Evolutionary conservation across 768 basidiomycete genomes (phyloP).

Genomic region (Lactifluus echinatus): DNA sequence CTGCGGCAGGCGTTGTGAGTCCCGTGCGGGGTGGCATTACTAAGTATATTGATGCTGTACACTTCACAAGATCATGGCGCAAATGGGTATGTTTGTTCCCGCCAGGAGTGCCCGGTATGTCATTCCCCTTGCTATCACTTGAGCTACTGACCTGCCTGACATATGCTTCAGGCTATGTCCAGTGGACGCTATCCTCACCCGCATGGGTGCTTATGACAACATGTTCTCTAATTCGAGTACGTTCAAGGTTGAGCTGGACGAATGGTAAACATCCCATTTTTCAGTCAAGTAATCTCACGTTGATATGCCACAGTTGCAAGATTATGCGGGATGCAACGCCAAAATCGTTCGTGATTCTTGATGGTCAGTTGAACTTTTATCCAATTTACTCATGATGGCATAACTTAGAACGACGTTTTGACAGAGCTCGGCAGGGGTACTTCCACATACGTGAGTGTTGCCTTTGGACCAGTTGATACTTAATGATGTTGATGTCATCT

Average conservation of each 20-base stretch:
- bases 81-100: constrained; percentile 92
- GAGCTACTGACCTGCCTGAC: constrained; percentile 5
- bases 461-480: neutral
- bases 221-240: constrained; percentile 93
- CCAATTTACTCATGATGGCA: neutral
- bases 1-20: constrained; percentile 80
- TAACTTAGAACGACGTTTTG: neutral
- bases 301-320: constrained; percentile 54
- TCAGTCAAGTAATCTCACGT: neutral
- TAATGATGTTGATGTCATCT: constrained; percentile 8
- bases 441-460: constrained; percentile 68
- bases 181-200: constrained; percentile 85
- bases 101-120: constrained; percentile 67
- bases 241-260: constrained; percentile 97
- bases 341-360: constrained; percentile 86
- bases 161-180: constrained; percentile 57
- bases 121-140: neutral
- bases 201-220: constrained; percentile 98
- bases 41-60: neutral
- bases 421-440: constrained; percentile 94
- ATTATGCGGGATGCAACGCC: constrained; percentile 92
- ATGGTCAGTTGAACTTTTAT: constrained; percentile 59
- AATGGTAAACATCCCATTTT: constrained; percentile 51
- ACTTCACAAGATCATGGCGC: constrained; percentile 68
- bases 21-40: neutral